Evolutionary conservation across 805 yeast genomes (phyloP), one percentile per base, ranked within the genome.

Genomic region (Tetrapisispora nanseiensis): DNA sequence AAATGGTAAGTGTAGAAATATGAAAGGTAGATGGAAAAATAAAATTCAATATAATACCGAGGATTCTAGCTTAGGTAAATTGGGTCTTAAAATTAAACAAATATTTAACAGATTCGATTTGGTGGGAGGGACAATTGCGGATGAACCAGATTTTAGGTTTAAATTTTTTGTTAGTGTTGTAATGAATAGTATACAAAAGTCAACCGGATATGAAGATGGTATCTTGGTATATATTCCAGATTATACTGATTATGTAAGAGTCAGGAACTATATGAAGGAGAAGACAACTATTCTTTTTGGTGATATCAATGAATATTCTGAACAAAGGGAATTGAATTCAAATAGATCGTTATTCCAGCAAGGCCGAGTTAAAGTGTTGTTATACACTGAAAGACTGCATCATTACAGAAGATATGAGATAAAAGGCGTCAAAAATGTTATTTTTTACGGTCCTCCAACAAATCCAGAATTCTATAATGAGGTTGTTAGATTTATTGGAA

Each of bases 381-480:
- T 92, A n/a, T 90, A 90, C 63, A 85, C 97, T 0, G 97, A 90
- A 55, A 80, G 98, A 71, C 68, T 90, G 58, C 97, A 92, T 62
- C 92, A 86, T 57, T 92, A 80, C 67, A 76, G 95, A 49, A 72
- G 97, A 40, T 89, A 75, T 60, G 89, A 84, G 44, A 69, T 92
- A 40, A 76, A 73, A 45, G 97, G 97, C 22, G 95, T 86, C 19
- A 81, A 83, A 56, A 82, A 80, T 43, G 71, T 92, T 15, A 60
- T 90, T 6, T 78, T 92, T 67, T 92, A 86, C 61, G 86, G 82
- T 27, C 70, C 84, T 18, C 97, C 98, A 12, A 69, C 80, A 13
- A 87, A 90, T 58, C 95, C 96, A 8, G 57, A 70, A 32, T 92
- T 86, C 57, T 92, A 89, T 62, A 70, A 74, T 24, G 96, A 92